phyloP scores from a whole-genome alignment of 2,329 filamentous ascomycete genomes.

The Aspergillus jensenii region DNA sequence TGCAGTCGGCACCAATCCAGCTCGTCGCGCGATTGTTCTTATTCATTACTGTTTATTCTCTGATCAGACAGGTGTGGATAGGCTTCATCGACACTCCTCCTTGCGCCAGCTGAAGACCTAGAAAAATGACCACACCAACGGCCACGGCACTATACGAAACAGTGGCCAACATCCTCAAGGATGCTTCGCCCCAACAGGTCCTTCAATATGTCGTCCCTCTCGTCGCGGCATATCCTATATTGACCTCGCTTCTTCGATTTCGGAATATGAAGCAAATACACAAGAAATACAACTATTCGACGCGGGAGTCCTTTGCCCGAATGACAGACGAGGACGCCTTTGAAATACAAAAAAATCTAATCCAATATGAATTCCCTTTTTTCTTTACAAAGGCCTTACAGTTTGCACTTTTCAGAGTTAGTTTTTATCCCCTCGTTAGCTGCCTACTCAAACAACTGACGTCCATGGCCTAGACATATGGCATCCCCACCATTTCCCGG shows the following conservation, averaged over 20 bases:
- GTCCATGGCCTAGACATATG: conserved; percentile 49
- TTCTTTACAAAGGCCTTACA: conserved; percentile 52
- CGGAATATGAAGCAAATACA: conserved; percentile 39
- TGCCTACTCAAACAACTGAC: neutral
- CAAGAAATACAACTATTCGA: conserved; percentile 46
- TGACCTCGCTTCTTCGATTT: conserved; percentile 31
- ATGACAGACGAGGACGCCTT: conserved; percentile 58
- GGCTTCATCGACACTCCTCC: too few species aligned
- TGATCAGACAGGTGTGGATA: neutral
- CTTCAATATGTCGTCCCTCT: conserved; percentile 23
- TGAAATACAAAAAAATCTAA: conserved; percentile 48
- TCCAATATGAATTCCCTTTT: conserved; percentile 57
- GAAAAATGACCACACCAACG: neutral
- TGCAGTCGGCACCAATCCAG: too few species aligned
- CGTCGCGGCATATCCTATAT: conserved; percentile 26
- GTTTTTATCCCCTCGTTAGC: neutral
- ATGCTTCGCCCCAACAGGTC: conserved; percentile 16
- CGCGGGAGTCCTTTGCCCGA: conserved; percentile 45
- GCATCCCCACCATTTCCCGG: conserved; percentile 55
- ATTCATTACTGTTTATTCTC: neutral
- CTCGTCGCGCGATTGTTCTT: neutral
- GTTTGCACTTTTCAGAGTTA: conserved; percentile 60
- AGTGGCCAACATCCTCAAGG: neutral
- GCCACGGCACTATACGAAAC: neutral
- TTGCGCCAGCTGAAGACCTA: too few species aligned